Percentiles rank a stretch among this genome's conserved stretches.
phyloP scores from a whole-genome alignment of 768 basidiomycete genomes.

The Coprinopsis cinerea region DNA sequence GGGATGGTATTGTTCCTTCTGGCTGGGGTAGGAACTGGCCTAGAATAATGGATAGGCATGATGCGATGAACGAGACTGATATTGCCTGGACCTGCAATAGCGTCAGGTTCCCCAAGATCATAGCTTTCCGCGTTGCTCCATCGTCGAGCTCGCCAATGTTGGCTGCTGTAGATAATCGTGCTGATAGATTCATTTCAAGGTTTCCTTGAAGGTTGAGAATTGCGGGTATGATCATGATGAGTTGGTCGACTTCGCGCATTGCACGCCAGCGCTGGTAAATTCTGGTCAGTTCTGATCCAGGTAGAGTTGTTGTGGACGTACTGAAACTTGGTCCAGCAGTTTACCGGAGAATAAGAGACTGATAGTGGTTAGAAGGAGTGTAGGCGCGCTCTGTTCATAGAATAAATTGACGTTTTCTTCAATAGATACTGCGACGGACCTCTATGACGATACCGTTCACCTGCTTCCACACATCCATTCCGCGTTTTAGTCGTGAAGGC shows the following conservation, averaged over 20 bases:
- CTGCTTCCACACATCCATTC: conserved; percentile 43
- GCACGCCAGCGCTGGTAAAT: conserved; percentile 71
- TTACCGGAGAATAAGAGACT: conserved; percentile 90
- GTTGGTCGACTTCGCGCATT: conserved; percentile 85
- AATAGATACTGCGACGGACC: conserved; percentile 34
- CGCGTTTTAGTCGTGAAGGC: conserved; percentile 18
- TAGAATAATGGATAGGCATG: conserved; percentile 67
- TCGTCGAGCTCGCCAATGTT: conserved; percentile 91
- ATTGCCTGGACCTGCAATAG: conserved; percentile 93
- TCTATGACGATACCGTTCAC: conserved; percentile 62
- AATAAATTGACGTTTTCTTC: background rate
- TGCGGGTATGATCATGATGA: conserved; percentile 95
- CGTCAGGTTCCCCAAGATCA: conserved; percentile 77
- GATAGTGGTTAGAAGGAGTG: conserved; percentile 75
- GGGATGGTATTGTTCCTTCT: conserved; percentile 14
- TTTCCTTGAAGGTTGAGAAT: conserved; percentile 96
- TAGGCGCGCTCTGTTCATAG: conserved; percentile 70
- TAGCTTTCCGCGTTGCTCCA: conserved; percentile 47
- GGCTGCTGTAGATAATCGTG: conserved; percentile 89
- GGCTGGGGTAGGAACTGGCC: conserved; percentile 62
- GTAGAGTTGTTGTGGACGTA: conserved; percentile 25
- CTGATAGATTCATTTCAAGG: conserved; percentile 97
- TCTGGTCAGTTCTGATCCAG: background rate
- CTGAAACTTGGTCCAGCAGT: conserved; percentile 81
- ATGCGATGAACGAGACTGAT: conserved; percentile 82